Evolutionary conservation across 2,329 filamentous ascomycete species (phyloP).

Genomic region (Ophiostoma sp.): DNA sequence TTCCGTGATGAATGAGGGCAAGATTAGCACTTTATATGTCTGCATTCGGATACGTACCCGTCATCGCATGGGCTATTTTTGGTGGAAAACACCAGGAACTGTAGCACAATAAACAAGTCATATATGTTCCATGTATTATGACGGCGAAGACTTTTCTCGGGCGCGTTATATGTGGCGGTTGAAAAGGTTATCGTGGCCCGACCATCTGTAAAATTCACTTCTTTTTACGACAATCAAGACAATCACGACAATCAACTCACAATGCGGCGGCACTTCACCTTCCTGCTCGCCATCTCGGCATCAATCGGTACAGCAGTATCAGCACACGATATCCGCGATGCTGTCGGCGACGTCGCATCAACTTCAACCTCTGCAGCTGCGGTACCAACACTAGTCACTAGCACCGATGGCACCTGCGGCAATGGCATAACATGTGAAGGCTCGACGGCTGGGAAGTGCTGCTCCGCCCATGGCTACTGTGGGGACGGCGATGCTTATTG

Average conservation of each 20-base stretch:
- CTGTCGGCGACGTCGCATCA: background rate
- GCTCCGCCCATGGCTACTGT: constrained; percentile 25
- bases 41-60: background rate
- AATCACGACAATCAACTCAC: background rate
- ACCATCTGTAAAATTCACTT: no score
- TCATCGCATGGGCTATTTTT: background rate
- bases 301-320: background rate
- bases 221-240: background rate
- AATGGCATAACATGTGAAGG: constrained; percentile 19
- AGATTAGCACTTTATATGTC: background rate
- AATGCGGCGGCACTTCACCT: background rate
- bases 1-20: background rate
- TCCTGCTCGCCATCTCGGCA: background rate
- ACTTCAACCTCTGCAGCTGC: background rate
- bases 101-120: background rate
- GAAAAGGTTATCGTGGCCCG: background rate
- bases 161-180: background rate
- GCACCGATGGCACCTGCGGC: constrained; percentile 25
- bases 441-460: constrained; percentile 23
- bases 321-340: background rate
- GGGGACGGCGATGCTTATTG: constrained; percentile 23
- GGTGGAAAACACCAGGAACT: background rate
- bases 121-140: background rate
- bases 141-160: background rate
- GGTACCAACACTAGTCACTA: background rate